Conservation (phyloP, 2,329 filamentous ascomycete species). For the Ophidiomyces ophidiicola region DNA sequence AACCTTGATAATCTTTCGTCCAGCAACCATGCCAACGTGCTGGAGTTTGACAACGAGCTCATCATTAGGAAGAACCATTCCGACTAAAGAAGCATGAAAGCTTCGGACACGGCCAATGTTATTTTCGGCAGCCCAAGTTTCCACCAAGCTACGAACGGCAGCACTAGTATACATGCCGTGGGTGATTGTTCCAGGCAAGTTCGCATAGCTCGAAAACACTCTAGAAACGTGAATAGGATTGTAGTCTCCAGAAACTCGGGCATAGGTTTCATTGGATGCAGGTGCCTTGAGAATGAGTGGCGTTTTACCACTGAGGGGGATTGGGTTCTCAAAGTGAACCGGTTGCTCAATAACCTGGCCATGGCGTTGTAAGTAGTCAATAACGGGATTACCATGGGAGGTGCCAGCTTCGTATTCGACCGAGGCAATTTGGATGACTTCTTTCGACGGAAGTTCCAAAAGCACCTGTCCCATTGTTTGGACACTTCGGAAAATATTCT, state of each 20-base stretch:
- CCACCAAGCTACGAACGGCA: conserved; percentile 85
- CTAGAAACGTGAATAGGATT: conserved; percentile 98
- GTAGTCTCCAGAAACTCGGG: conserved; percentile 93
- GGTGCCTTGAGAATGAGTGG: conserved; percentile 81
- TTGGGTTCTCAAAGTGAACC: conserved; percentile 92
- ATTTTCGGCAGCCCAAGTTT: conserved; percentile 99
- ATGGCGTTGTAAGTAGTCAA: conserved; percentile 88
- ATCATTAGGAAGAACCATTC: conserved; percentile 96
- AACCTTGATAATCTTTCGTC: conserved; percentile 98
- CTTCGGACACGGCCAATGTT: conserved; percentile 93
- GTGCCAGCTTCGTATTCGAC: conserved; percentile 87
- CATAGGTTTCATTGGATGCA: conserved; percentile 94
- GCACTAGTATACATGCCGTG: conserved; percentile 99
- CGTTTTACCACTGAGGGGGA: conserved; percentile 84
- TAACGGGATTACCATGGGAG: conserved; percentile 90
- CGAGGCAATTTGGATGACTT: conserved; percentile 92
- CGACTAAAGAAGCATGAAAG: conserved; percentile 93
- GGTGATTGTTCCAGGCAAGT: conserved; percentile 90
- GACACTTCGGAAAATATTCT: conserved; percentile 78
- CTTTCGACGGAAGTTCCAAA: conserved; percentile 89
- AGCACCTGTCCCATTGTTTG: conserved; percentile 87
- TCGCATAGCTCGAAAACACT: conserved; percentile 91
- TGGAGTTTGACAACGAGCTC: conserved; percentile 89
- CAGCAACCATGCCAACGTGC: conserved; percentile 93
- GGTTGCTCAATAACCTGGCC: conserved; percentile 91